Evolutionary conservation across 148 eudicot species (phyloP), one percentile per base, ranked within the genome.

Genomic region (Diospyros lotus): DNA sequence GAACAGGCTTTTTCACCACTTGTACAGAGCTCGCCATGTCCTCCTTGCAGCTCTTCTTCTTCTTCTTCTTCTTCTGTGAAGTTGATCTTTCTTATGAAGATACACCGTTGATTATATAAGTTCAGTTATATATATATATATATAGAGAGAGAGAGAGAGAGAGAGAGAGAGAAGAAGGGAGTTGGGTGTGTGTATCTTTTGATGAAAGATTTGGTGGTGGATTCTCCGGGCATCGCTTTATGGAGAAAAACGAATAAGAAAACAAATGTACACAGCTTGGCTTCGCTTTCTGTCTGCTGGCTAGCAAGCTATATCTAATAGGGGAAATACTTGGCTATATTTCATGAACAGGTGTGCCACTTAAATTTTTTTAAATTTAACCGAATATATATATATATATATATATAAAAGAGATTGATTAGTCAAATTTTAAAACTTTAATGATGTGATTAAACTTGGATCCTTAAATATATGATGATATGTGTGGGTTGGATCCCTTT

Each of bases 1-100:
- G 54, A 2, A 77, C 79, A 18, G 90, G 89, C 76, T 83, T 82
- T 72, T 84, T 89, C n/a, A 90, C 82, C n/a, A 90, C 82, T 75
- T 79, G 82, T 5, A 88, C 81, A 42, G 81, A 59, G 40, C 73
- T 88, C 14, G 66, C 77, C 81, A 80, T 82, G 75, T 63, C 68
- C 8, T 1, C 46, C n/a, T 69, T 69, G 2, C 13, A 12, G 9
- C 9, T 48, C 56, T 52, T 50, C 2, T 52, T 43, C 9, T 53
- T 48, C 56, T 52, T 50, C 2, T 52, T 43, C 9, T 53, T 9
- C 12, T 11, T 2, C 9, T 8, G 12, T 53, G 56, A 53, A 14
- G 12, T 53, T 53, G 56, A 9, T 11, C 9, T 3, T 53, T 53
- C 13, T 2, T 9, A 9, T 2, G 12, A 45, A 43, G 18, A 9